Base-by-base conservation (phyloP, 139 green algal species). In the Haematococcus lacustris region DNA sequence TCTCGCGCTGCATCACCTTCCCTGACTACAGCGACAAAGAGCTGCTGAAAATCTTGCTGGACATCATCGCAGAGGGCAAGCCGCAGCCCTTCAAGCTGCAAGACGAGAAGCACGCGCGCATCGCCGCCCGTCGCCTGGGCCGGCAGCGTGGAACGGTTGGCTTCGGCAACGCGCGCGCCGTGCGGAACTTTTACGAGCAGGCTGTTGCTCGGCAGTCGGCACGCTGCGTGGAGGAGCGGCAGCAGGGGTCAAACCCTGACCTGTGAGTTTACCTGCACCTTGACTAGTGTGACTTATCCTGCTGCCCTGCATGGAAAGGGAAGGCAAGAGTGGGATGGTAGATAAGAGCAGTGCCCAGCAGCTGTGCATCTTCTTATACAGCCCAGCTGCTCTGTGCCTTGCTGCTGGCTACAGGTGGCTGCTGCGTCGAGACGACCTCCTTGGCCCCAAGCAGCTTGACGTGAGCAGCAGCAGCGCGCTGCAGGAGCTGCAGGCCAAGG, bases 141-240 rank as follows among this genome's bases (percentile, higher is more conserved):
- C 59, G 78, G 3, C 70, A 79, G 62, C 75, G 82, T 3, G 81
- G 78, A 39, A 66, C 30, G 0, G 33, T 51, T 1, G 82, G 82
- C 50, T 87, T 87, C 65, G 82, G 82, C 70, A 87, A 87, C 63
- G 82, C 82, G 41, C 71, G 82, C n/a, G 78, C 78, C 1, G 78
- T 82, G 35, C 73, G 82, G 3, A 87, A 83, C 57, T 60, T 78
- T 6, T 75, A 74, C 38, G 79, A 85, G 75, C 64, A n/a, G n/a
- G n/a, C n/a, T n/a, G n/a, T n/a, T n/a, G n/a, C n/a, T n/a, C n/a
- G n/a, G n/a, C n/a, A n/a, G n/a, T n/a, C n/a, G n/a, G n/a, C n/a
- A n/a, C n/a, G n/a, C n/a, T n/a, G n/a, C n/a, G n/a, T n/a, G n/a
- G n/a, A n/a, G n/a, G n/a, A n/a, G n/a, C n/a, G n/a, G n/a, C n/a